Evolutionary conservation across 192 early-diverging fungal species (phyloP).

Genomic region (Gryganskiella cystojenkinii): DNA sequence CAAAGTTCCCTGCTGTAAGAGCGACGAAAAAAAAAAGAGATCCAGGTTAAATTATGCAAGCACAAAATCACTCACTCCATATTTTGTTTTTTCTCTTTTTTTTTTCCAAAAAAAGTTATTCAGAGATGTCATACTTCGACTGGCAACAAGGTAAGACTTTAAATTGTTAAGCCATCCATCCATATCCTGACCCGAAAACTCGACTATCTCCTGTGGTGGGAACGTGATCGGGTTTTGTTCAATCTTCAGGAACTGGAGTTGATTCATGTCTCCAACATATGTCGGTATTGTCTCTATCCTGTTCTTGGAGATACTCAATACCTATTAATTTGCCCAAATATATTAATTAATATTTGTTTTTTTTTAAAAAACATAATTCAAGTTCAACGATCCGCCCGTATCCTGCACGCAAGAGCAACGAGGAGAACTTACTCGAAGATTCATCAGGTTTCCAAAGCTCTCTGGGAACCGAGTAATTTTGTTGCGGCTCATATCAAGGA

Average conservation of each 20-base stretch:
- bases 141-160: constrained; percentile 24
- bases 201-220: constrained; percentile 37
- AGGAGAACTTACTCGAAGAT: constrained; percentile 34
- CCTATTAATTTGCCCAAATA: constrained; percentile 18
- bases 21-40: too few species aligned
- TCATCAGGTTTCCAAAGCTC: constrained; percentile 51
- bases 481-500: constrained; percentile 57
- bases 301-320: constrained; percentile 54
- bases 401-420: neutral
- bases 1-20: too few species aligned
- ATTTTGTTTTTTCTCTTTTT: too few species aligned
- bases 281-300: constrained; percentile 44
- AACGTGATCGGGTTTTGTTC: constrained; percentile 53
- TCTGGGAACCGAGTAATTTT: constrained; percentile 52
- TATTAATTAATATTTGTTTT: neutral
- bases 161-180: constrained; percentile 28
- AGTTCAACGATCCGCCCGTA: neutral
- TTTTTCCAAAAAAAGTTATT: too few species aligned
- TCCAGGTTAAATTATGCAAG: too few species aligned
- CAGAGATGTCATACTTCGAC: constrained; percentile 13
- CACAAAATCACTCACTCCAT: too few species aligned
- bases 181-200: constrained; percentile 36
- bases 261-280: constrained; percentile 52
- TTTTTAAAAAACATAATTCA: neutral
- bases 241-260: constrained; percentile 55